These are phyloP conservation scores for Phytophthora cryptogea DNA, from an alignment of 352 stramenopile genomes.

Conservation along the genomic window DNA sequence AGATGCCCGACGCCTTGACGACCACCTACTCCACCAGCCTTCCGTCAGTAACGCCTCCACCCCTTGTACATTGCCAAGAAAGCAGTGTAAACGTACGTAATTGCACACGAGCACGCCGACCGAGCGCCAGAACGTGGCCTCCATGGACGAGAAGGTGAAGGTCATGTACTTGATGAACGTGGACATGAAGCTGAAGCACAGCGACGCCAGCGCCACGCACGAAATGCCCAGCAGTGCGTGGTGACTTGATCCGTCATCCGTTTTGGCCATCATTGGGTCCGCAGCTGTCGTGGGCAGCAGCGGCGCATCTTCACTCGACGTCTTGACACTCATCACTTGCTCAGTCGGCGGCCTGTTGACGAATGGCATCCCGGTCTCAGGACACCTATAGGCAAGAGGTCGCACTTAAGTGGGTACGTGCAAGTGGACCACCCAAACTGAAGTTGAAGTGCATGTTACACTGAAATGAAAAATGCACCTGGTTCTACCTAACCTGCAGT, in stretches of 20 bases:
- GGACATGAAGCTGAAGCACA: conserved; percentile 83
- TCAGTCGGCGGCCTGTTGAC: neutral
- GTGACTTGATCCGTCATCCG: conserved; percentile 20
- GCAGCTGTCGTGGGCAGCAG: conserved; percentile 20
- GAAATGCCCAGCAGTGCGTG: conserved; percentile 62
- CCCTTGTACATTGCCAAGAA: neutral
- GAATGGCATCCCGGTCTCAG: conserved; percentile 1
- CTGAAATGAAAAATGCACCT: neutral
- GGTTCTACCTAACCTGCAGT: neutral
- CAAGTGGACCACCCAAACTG: conserved; percentile 1
- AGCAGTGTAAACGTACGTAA: conserved; percentile 38
- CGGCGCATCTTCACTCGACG: conserved; percentile 10
- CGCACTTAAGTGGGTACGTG: neutral
- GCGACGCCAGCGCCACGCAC: conserved; percentile 59
- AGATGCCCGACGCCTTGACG: conserved; percentile 21
- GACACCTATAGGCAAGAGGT: neutral
- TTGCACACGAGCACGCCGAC: conserved; percentile 57
- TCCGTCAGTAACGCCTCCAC: no score
- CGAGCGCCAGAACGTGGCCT: conserved; percentile 77
- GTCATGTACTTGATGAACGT: conserved; percentile 78
- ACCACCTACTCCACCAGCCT: conserved; percentile 3
- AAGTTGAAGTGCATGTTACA: conserved; percentile 16
- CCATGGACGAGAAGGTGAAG: conserved; percentile 73
- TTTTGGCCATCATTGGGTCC: conserved; percentile 1
- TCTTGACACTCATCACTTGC: conserved; percentile 14